Percentiles rank a stretch among this genome's conserved stretches.
These are phyloP conservation scores for Daedaleopsis sinensis DNA, from an alignment of 768 basidiomycete genomes.

Conservation along the genomic window DNA sequence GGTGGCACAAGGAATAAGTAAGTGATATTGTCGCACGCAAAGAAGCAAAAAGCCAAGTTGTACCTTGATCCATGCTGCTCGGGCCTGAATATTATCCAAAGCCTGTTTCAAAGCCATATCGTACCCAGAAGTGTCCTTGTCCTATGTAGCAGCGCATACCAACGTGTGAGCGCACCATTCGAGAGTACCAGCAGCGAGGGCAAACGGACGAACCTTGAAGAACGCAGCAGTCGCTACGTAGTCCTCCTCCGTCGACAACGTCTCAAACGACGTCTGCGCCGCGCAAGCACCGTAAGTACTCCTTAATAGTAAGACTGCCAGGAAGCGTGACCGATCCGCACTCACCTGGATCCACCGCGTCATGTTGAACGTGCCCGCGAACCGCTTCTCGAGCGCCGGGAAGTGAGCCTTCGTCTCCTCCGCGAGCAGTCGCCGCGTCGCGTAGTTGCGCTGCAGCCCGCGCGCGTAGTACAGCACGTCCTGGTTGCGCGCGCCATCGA, in stretches of 20 bases:
- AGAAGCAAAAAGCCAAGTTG: slow-evolving; percentile 21
- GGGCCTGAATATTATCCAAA: slow-evolving; percentile 66
- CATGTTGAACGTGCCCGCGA: slow-evolving; percentile 69
- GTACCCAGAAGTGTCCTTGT: slow-evolving; percentile 71
- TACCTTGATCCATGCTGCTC: slow-evolving; percentile 64
- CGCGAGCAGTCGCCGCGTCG: slow-evolving; percentile 37
- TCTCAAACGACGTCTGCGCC: neutral
- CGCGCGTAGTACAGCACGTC: slow-evolving; percentile 37
- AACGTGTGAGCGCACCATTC: neutral
- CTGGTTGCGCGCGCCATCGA: slow-evolving; percentile 27
- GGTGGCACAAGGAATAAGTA: neutral
- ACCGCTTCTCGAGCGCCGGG: slow-evolving; percentile 61
- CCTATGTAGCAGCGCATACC: slow-evolving; percentile 34
- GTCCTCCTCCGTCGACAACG: slow-evolving; percentile 67
- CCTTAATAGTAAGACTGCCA: too few relatives aligned
- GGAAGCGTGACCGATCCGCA: slow-evolving; percentile 20
- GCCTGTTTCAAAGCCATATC: slow-evolving; percentile 63
- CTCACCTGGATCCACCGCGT: slow-evolving; percentile 58
- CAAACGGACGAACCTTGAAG: slow-evolving; percentile 58
- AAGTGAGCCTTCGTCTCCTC: slow-evolving; percentile 45
- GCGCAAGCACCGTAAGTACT: neutral
- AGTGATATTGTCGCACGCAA: neutral
- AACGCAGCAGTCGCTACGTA: slow-evolving; percentile 60
- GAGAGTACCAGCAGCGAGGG: too few relatives aligned
- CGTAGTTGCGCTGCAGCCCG: slow-evolving; percentile 39